Conservation (phyloP, 1,284 basidiomycete genomes). For the Boletus semigastroideus region DNA sequence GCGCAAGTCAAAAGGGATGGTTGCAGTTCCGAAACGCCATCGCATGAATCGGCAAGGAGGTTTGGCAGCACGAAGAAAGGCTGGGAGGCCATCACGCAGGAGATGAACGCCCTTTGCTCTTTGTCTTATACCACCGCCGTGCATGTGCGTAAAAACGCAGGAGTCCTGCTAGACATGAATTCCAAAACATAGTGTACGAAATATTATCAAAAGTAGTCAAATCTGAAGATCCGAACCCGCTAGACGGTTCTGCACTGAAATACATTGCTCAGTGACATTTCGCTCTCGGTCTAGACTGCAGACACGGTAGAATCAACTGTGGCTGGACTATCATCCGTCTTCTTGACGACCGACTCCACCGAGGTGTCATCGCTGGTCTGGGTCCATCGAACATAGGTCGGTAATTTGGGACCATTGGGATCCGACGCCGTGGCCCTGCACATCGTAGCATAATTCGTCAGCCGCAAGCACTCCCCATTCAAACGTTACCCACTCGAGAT, state of each 20-base stretch:
- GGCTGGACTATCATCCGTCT: slow-evolving; percentile 2
- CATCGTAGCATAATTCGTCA: not conserved
- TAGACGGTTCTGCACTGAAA: not conserved
- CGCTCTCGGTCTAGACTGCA: slow-evolving; percentile 9
- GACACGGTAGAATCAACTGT: slow-evolving; percentile 2
- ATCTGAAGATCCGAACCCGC: not conserved
- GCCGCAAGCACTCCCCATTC: not conserved
- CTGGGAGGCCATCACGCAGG: slow-evolving; percentile 69
- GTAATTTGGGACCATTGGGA: slow-evolving; percentile 13
- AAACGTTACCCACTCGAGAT: slow-evolving; percentile 14
- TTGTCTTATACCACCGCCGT: not conserved
- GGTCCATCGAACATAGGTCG: slow-evolving; percentile 21
- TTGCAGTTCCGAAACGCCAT: slow-evolving; percentile 45
- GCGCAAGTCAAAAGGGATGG: slow-evolving; percentile 71
- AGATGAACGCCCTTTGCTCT: slow-evolving; percentile 40
- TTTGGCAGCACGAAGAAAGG: slow-evolving; percentile 55
- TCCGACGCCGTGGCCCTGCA: slow-evolving; percentile 15
- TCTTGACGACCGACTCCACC: slow-evolving; percentile 11
- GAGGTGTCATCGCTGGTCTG: slow-evolving; percentile 2
- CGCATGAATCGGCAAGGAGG: slow-evolving; percentile 69
- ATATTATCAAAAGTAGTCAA: not conserved
- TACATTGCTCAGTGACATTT: not conserved
- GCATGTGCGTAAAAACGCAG: not conserved
- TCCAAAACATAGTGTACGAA: slow-evolving; percentile 19
- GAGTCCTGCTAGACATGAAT: slow-evolving; percentile 1